Percentiles rank a stretch among this genome's conserved stretches.
Evolutionary conservation across 1,284 basidiomycete species (phyloP).

Genomic region (Cryptococcus jaspeensis): DNA sequence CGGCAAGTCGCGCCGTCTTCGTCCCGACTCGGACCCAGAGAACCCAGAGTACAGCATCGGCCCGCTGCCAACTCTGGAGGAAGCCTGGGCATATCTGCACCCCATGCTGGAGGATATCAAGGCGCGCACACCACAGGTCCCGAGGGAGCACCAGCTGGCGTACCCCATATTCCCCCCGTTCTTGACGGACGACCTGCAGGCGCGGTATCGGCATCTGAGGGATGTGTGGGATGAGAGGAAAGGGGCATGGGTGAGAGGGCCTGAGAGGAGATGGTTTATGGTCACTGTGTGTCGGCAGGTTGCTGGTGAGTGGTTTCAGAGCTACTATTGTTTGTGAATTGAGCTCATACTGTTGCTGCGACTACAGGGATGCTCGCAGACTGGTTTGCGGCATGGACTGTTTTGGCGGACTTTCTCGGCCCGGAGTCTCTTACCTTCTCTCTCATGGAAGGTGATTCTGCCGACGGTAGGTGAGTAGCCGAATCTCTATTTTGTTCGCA

Average conservation of each 20-base stretch:
- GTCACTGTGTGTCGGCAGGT: slow-evolving; percentile 45
- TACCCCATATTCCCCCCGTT: slow-evolving; percentile 40
- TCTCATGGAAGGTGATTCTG: slow-evolving; percentile 41
- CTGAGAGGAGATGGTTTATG: slow-evolving; percentile 36
- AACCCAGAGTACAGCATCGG: slow-evolving; percentile 22
- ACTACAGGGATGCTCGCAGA: slow-evolving; percentile 41
- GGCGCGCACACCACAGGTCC: slow-evolving; percentile 23
- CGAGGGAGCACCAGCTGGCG: slow-evolving; percentile 40
- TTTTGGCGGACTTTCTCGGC: slow-evolving; percentile 44
- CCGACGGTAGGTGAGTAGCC: slow-evolving; percentile 39
- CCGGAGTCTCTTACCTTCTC: slow-evolving; percentile 43
- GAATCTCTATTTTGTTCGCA: background rate
- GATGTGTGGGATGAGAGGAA: slow-evolving; percentile 31
- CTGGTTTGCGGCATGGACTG: slow-evolving; percentile 49
- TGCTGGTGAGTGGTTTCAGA: slow-evolving; percentile 28
- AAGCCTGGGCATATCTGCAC: slow-evolving; percentile 36
- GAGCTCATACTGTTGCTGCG: background rate
- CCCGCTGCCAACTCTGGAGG: slow-evolving; percentile 34
- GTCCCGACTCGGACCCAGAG: slow-evolving; percentile 20
- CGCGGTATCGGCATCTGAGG: slow-evolving; percentile 38
- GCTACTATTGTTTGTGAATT: background rate
- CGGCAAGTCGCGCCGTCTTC: slow-evolving; percentile 21
- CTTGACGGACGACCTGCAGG: slow-evolving; percentile 33
- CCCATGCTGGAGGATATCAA: slow-evolving; percentile 37
- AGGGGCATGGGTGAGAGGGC: slow-evolving; percentile 25